phyloP scores from a whole-genome alignment of 352 stramenopile genomes.

The Pythium biforme region DNA sequence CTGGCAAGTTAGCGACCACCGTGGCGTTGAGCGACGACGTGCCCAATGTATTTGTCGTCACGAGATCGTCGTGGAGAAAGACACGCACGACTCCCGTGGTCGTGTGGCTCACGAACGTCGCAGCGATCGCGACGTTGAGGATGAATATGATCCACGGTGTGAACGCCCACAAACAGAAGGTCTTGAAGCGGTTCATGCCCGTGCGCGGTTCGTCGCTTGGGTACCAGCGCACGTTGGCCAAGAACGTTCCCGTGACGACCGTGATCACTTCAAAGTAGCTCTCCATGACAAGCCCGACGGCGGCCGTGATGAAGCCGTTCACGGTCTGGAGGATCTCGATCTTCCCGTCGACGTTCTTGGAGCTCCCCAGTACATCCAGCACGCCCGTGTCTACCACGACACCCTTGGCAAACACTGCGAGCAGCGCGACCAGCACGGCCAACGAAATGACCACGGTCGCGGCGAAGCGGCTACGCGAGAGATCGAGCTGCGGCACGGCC shows the following conservation, averaged over 20 bases:
- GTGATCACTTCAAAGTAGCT: conserved; percentile 37
- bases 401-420: conserved; percentile 33
- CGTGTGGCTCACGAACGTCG: conserved; percentile 42
- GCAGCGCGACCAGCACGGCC: conserved; percentile 14
- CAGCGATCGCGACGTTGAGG: conserved; percentile 39
- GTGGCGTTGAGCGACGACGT: not conserved
- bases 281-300: conserved; percentile 32
- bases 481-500: not conserved
- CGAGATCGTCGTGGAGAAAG: conserved; percentile 32
- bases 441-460: not conserved
- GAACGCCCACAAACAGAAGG: conserved; percentile 32
- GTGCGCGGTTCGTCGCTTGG: conserved; percentile 27
- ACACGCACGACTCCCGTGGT: conserved; percentile 32
- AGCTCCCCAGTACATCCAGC: conserved; percentile 32
- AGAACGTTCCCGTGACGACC: conserved; percentile 36
- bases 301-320: conserved; percentile 37
- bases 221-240: conserved; percentile 38
- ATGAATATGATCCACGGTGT: conserved; percentile 39
- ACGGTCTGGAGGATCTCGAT: conserved; percentile 38
- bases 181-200: conserved; percentile 32
- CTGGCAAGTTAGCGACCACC: conserved; percentile 2
- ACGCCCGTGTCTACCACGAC: conserved; percentile 36
- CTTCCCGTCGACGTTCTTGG: conserved; percentile 30
- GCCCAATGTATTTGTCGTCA: not conserved
- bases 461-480: conserved; percentile 2